phyloP scores from a whole-genome alignment of 2,329 filamentous ascomycete genomes.

The Fusarium dimerum region DNA sequence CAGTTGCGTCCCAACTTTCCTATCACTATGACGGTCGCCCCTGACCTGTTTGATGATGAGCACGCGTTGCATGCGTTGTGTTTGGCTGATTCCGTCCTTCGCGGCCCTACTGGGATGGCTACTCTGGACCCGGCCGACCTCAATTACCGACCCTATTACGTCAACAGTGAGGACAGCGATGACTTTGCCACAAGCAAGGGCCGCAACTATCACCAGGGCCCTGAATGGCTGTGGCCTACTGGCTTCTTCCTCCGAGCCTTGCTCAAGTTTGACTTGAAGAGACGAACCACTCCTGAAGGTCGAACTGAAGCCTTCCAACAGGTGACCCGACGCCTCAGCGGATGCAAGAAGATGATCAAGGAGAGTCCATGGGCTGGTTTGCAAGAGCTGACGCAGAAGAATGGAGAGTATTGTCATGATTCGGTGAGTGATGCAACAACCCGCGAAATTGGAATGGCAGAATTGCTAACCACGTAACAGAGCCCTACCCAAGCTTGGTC shows the following conservation, averaged over 20 bases:
- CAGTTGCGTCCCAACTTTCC: conserved; percentile 93
- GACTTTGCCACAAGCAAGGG: conserved; percentile 94
- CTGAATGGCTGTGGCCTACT: conserved; percentile 97
- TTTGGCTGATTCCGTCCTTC: conserved; percentile 75
- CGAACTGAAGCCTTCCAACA: conserved; percentile 91
- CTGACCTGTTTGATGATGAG: conserved; percentile 76
- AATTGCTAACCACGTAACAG: conserved; percentile 42
- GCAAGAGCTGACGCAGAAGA: conserved; percentile 89
- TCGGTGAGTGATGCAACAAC: conserved; percentile 61
- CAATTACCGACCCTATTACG: conserved; percentile 93
- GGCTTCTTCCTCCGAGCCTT: conserved; percentile 93
- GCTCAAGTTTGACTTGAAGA: conserved; percentile 82
- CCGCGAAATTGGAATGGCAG: not conserved
- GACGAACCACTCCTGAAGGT: conserved; percentile 61
- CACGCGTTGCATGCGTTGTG: conserved; percentile 81
- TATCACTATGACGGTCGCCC: conserved; percentile 92
- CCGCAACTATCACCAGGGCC: conserved; percentile 96
- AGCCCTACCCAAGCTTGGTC: conserved; percentile 97
- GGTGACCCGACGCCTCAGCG: conserved; percentile 77
- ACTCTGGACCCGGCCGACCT: conserved; percentile 89
- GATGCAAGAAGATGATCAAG: conserved; percentile 82
- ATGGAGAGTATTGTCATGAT: conserved; percentile 80
- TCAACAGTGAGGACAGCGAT: conserved; percentile 88
- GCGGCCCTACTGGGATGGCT: conserved; percentile 91
- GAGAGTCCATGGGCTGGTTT: conserved; percentile 86